Evolutionary conservation across 441 rosid species (phyloP), one percentile per base, ranked within the genome.

Genomic region (Adansonia rubrostipa): DNA sequence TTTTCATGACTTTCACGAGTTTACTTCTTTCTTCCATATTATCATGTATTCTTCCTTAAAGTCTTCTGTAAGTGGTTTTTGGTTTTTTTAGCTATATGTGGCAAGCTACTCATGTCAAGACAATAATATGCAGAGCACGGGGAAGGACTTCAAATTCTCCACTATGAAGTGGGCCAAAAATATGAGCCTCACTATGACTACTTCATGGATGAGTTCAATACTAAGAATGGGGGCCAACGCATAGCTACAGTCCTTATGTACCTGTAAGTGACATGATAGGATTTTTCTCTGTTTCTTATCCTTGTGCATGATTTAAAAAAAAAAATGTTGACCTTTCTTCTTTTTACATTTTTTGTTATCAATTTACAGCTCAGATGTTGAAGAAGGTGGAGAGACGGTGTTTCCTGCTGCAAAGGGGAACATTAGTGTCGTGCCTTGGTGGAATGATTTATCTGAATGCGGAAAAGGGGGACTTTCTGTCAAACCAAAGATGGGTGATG

Each of bases 361-460:
- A 67, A 56, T 83, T 48, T 82, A 74, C 88, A 92, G 94, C 58
- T 85, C 94, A 13, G 92, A 92, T 76, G 96, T 89, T 58, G 96
- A 92, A 86, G 93, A 92, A 78, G 96, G 92, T 15, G 96, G 96
- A 9, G 96, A 92, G 79, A 92, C 94, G 7, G 90, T 92, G 60
- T 88, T 92, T 84, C 94, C 96, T 42, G 64, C 85, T 69, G 93
- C 94, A 68, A 84, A 83, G 74, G 93, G 89, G 71, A 90, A 89
- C 86, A 20, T 79, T 44, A 92, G 91, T 81, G 85, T 88, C 28
- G 89, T 88, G 76, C 89, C 91, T 65, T 90, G 96, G 96, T 89
- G 91, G 90, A 79, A 87, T 36, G 89, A 90, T 83, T 83, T 92
- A 82, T 90, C 96, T 47, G 90, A 90, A 75, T 92, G 93, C 24